Conservation (phyloP, 345 rosid genomes). For the Lepidium sativum region DNA sequence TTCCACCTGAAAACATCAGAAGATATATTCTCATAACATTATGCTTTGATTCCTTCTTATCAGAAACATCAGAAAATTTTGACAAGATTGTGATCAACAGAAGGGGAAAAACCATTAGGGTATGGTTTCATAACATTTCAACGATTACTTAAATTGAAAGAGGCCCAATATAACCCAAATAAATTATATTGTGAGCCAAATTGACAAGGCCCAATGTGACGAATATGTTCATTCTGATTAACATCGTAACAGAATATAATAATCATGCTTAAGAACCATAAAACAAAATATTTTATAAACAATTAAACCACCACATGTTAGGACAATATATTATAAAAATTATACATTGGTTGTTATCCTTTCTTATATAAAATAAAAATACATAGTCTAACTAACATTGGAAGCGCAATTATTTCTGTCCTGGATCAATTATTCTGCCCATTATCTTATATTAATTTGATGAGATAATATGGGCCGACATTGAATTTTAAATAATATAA, state of each 20-base stretch:
- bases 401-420: conserved; percentile 1
- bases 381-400: conserved; percentile 1
- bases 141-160: neutral
- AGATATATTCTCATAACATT: neutral
- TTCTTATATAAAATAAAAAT: neutral
- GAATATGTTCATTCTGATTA: neutral
- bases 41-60: conserved; percentile 17
- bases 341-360: neutral
- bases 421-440: too few species aligned
- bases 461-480: neutral
- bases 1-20: conserved; percentile 5
- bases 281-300: neutral
- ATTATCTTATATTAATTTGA: neutral
- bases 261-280: neutral
- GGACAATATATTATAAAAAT: neutral
- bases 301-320: neutral
- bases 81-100: too few species aligned
- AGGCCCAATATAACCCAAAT: conserved; percentile 4
- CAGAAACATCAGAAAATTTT: neutral
- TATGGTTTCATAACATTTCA: neutral
- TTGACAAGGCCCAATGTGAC: neutral
- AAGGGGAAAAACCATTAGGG: neutral
- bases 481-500: neutral
- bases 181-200: neutral
- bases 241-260: neutral